phyloP scores from a whole-genome alignment of 805 yeast species.

The Cyberlindnera veronae region DNA sequence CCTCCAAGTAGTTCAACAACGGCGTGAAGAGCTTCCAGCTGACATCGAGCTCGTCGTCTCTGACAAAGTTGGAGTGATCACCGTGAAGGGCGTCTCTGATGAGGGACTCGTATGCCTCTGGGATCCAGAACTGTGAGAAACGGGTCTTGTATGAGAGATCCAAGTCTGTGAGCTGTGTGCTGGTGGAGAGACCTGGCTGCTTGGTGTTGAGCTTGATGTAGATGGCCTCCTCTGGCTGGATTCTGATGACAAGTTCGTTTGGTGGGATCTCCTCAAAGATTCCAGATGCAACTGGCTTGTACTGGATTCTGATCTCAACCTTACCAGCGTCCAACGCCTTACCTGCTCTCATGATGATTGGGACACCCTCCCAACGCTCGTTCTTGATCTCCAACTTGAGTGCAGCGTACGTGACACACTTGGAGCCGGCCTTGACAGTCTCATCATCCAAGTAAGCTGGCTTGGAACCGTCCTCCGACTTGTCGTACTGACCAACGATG shows the following conservation, averaged over 20 bases:
- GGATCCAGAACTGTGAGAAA: constrained; percentile 87
- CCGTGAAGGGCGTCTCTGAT: constrained; percentile 87
- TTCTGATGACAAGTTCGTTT: constrained; percentile 89
- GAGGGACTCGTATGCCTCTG: constrained; percentile 96
- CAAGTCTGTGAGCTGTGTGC: constrained; percentile 81
- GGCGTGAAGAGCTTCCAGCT: constrained; percentile 96
- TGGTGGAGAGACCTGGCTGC: constrained; percentile 85
- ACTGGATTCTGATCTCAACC: constrained; percentile 94
- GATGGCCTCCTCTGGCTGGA: constrained; percentile 94
- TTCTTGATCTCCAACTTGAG: constrained; percentile 72
- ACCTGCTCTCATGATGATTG: constrained; percentile 93
- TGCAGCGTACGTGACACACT: constrained; percentile 92
- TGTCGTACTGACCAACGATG: constrained; percentile 82
- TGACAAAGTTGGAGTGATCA: constrained; percentile 94
- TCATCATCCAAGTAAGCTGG: constrained; percentile 93
- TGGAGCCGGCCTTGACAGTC: constrained; percentile 77
- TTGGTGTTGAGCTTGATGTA: constrained; percentile 91
- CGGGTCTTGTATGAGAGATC: constrained; percentile 82
- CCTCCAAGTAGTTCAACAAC: constrained; percentile 74
- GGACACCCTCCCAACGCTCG: constrained; percentile 99
- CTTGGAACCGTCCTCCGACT: constrained; percentile 81
- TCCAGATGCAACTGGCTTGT: constrained; percentile 80
- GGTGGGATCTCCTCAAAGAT: constrained; percentile 78
- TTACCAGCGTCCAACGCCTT: constrained; percentile 93
- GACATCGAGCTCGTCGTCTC: constrained; percentile 94